Evolutionary conservation across 2,329 filamentous ascomycete genomes (phyloP), one percentile per base, ranked within the genome.

Genomic region (Dendryphion nanum): DNA sequence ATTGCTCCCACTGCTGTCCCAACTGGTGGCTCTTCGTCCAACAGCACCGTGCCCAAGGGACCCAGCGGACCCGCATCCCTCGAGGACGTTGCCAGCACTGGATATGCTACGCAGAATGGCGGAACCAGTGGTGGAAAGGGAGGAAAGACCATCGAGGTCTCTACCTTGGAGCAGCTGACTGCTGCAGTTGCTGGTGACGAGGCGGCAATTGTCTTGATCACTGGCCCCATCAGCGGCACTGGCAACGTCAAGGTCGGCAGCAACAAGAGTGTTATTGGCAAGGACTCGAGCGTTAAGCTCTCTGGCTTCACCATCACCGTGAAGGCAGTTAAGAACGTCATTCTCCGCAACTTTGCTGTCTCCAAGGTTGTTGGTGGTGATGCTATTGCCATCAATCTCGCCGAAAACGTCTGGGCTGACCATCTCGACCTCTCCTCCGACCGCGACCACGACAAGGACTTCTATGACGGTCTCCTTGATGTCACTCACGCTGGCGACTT

Each of bases 381-480:
- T 55, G 70, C 74, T 26, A 68, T 81, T 37, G 69, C 70, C 2
- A 66, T 78, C 3, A 69, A 79, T 44, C 51, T 56, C 2, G 64
- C 69, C 1, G 69, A 56, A 4, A 75, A 76, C 38, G 68, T 81
- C 18, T 86, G 83, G 83, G 68, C 86, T 34, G 82, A 86, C 66
- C 82, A 85, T 68, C 72, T 74, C 58, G 82, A 86, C 47, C 71
- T 86, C 16, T 80, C 75, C 4, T 79, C 77, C 17, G 75, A 84
- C 64, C 56, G 59, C 21, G 68, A 74, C 51, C 70, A 78, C 57
- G 79, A 74, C 69, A 86, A 86, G 68, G 81, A 86, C 68, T 83
- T 77, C 68, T 85, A 83, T 56, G 83, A 86, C 40, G 82, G 83
- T 20, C 74, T 86, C 2, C 65, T 81, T 32, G 83, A 86, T 51